Evolutionary conservation across 192 early-diverging fungal genomes (phyloP).

Genomic region (Glomus cerebriforme): DNA sequence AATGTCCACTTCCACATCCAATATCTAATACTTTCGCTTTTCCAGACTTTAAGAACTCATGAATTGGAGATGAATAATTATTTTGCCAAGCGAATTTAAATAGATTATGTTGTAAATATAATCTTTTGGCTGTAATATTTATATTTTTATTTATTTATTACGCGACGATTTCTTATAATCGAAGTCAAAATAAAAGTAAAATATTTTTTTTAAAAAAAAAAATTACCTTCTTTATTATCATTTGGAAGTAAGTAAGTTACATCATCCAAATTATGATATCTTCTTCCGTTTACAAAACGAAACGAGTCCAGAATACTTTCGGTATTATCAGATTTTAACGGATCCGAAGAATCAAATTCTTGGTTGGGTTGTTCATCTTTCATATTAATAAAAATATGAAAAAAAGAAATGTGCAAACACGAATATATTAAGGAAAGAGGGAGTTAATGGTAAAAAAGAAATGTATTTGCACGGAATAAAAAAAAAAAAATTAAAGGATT

Average conservation of each 20-base stretch:
- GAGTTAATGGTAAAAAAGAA: background rate
- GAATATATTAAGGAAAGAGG: background rate
- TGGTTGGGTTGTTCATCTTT: background rate
- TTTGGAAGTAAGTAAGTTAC: constrained; percentile 34
- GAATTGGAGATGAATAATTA: constrained; percentile 12
- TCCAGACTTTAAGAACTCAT: background rate
- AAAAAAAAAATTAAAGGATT: background rate
- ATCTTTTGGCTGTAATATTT: background rate
- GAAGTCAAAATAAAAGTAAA: too few relatives aligned
- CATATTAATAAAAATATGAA: background rate
- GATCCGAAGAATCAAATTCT: background rate
- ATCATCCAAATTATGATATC: constrained; percentile 30
- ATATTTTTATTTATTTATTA: too few relatives aligned
- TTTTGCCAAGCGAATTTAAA: constrained; percentile 1
- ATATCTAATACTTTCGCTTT: background rate
- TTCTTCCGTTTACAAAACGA: constrained; percentile 21
- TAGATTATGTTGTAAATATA: background rate
- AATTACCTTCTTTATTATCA: constrained; percentile 5
- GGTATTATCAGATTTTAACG: background rate
- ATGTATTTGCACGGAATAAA: too few relatives aligned
- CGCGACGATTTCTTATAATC: too few relatives aligned
- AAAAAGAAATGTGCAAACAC: too few relatives aligned
- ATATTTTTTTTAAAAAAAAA: background rate
- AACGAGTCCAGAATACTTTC: background rate
- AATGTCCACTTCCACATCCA: constrained; percentile 39